A percentile compares a stretch with the other conserved stretches of the same genome.
Conservation (phyloP, 2,329 filamentous ascomycete genomes). For the Celoporthe dispersa region DNA sequence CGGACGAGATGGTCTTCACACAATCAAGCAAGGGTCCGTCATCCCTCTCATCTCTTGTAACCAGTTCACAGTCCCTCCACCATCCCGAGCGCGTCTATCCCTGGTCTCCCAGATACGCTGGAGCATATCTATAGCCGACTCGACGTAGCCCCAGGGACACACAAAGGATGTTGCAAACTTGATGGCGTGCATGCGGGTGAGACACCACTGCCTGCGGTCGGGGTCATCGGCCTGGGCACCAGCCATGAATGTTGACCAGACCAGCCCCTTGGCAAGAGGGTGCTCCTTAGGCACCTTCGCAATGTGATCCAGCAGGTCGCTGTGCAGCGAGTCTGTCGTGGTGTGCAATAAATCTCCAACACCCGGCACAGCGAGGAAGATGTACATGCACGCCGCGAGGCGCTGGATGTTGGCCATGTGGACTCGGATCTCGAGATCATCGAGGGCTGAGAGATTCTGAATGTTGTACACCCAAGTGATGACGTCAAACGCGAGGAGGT, state of each 20-base stretch:
- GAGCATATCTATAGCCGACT: conserved; percentile 51
- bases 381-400: conserved; percentile 51
- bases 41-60: conserved; percentile 48
- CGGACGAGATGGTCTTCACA: conserved; percentile 34
- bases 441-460: conserved; percentile 40
- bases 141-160: conserved; percentile 54
- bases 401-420: conserved; percentile 49
- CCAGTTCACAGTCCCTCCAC: conserved; percentile 41
- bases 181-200: conserved; percentile 44
- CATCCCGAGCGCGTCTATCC: conserved; percentile 35
- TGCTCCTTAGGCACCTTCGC: conserved; percentile 53
- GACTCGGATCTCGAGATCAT: conserved; percentile 43
- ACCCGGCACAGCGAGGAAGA: conserved; percentile 43
- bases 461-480: conserved; percentile 46
- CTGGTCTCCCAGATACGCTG: conserved; percentile 47
- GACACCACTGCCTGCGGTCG: conserved; percentile 51
- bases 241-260: conserved; percentile 61
- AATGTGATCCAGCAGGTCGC: conserved; percentile 53
- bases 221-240: conserved; percentile 54
- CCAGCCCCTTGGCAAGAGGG: conserved; percentile 58
- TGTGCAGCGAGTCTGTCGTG: conserved; percentile 41
- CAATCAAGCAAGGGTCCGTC: conserved; percentile 49
- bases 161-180: conserved; percentile 43
- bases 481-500: conserved; percentile 47
- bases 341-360: not conserved